Percentiles rank a stretch among this genome's conserved stretches.
Evolutionary conservation across 108 stramenopile species (phyloP).

Genomic region (Cyclotella cryptica): DNA sequence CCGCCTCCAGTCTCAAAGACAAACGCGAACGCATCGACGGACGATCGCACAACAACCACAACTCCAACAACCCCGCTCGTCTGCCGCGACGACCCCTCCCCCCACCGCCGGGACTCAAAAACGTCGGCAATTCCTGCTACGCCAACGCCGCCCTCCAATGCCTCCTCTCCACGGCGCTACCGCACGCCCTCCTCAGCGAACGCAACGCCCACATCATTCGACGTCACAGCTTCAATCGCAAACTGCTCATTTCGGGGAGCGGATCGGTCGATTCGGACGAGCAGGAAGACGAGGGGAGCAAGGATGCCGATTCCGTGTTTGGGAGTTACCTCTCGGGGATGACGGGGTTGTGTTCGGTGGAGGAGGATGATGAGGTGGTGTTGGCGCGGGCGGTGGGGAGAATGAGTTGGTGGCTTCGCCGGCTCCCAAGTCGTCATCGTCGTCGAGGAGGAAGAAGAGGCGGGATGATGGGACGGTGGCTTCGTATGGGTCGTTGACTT

Average conservation of each 20-base stretch:
- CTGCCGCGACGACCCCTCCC: conserved; percentile 25
- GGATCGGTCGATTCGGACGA: conserved; percentile 76
- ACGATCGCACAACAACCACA: background rate
- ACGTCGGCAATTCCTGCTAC: conserved; percentile 89
- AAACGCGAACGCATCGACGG: background rate
- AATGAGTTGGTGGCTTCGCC: conserved; percentile 2
- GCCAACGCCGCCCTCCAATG: conserved; percentile 88
- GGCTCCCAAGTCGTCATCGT: too few species aligned
- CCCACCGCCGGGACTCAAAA: conserved; percentile 76
- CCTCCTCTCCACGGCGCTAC: conserved; percentile 74
- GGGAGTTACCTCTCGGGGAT: conserved; percentile 47
- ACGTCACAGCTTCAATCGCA: conserved; percentile 81
- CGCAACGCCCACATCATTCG: conserved; percentile 71
- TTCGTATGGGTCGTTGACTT: conserved; percentile 36
- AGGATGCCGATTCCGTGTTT: conserved; percentile 36
- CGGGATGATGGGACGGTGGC: conserved; percentile 48
- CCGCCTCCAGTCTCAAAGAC: background rate
- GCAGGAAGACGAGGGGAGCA: conserved; percentile 37
- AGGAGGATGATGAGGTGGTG: conserved; percentile 23
- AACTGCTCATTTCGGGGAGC: conserved; percentile 68
- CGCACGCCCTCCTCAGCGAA: conserved; percentile 76
- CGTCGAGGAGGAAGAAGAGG: conserved; percentile 19
- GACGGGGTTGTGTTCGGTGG: conserved; percentile 18
- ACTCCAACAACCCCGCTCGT: background rate
- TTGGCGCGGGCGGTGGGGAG: conserved; percentile 16